Conservation (phyloP, 257 asterid species). For the Nicotiana paniculata region DNA sequence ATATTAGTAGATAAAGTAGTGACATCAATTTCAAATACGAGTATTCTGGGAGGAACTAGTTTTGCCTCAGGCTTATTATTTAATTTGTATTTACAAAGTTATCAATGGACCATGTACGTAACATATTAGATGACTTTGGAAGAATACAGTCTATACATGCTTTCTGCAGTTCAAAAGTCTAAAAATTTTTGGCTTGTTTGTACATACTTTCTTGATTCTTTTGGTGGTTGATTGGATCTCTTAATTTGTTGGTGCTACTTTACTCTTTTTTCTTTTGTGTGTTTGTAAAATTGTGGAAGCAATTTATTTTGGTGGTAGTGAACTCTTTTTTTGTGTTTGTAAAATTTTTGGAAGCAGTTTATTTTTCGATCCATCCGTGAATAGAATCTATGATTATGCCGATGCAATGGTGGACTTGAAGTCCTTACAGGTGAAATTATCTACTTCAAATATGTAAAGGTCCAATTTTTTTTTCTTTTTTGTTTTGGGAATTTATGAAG, state of each 20-base stretch:
- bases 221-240: neutral
- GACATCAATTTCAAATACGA: neutral
- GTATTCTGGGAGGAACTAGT: neutral
- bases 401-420: constrained; percentile 64
- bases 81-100: neutral
- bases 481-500: neutral
- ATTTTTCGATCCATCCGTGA: constrained; percentile 64
- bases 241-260: constrained; percentile 1
- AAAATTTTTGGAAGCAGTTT: constrained; percentile 54
- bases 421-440: constrained; percentile 54
- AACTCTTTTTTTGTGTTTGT: constrained; percentile 20
- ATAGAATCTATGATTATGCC: constrained; percentile 63
- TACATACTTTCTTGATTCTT: neutral
- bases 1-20: neutral
- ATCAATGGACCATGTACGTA: neutral
- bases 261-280: constrained; percentile 15
- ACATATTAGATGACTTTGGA: neutral
- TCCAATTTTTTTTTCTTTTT: neutral
- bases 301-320: constrained; percentile 39
- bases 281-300: constrained; percentile 28
- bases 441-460: constrained; percentile 4
- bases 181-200: neutral
- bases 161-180: neutral
- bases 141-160: neutral
- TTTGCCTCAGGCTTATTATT: neutral